phyloP scores from a whole-genome alignment of 352 stramenopile species.

The Globisporangium carolinianum region DNA sequence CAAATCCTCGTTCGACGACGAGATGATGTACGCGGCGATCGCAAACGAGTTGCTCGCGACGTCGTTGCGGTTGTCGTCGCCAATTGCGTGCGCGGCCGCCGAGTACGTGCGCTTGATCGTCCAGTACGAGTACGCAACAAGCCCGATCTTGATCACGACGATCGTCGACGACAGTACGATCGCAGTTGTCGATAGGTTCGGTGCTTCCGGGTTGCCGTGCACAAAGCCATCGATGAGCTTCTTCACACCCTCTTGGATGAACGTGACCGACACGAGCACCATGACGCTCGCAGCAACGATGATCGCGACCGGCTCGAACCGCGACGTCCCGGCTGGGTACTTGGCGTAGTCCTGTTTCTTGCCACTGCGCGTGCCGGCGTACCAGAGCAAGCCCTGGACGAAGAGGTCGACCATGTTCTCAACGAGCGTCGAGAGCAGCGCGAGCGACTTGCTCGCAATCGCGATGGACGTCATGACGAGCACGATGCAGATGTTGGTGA shows the following conservation, averaged over 20 bases:
- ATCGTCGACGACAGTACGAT: conserved; percentile 71
- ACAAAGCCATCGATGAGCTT: conserved; percentile 42
- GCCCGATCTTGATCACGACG: conserved; percentile 59
- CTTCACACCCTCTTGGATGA: conserved; percentile 50
- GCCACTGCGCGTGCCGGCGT: conserved; percentile 74
- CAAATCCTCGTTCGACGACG: conserved; percentile 28
- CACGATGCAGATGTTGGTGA: conserved; percentile 61
- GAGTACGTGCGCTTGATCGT: conserved; percentile 48
- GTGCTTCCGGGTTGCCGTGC: conserved; percentile 59
- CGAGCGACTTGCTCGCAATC: conserved; percentile 77
- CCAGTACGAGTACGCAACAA: conserved; percentile 61
- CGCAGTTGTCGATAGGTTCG: conserved; percentile 79
- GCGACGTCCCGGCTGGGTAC: conserved; percentile 88
- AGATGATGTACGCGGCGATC: conserved; percentile 62
- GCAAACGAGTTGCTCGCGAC: conserved; percentile 89
- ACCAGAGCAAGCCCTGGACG: conserved; percentile 85
- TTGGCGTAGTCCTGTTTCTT: conserved; percentile 80
- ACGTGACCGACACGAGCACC: conserved; percentile 86
- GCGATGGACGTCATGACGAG: conserved; percentile 65
- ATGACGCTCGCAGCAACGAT: conserved; percentile 90
- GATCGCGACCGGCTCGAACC: conserved; percentile 91
- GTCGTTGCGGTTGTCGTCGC: conserved; percentile 95
- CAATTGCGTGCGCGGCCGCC: conserved; percentile 43
- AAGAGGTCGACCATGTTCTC: conserved; percentile 92
- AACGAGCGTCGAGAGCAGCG: conserved; percentile 86